These are phyloP conservation scores for Penicilliopsis zonata DNA, from an alignment of 495 filamentous ascomycete genomes.

Conservation along the genomic window DNA sequence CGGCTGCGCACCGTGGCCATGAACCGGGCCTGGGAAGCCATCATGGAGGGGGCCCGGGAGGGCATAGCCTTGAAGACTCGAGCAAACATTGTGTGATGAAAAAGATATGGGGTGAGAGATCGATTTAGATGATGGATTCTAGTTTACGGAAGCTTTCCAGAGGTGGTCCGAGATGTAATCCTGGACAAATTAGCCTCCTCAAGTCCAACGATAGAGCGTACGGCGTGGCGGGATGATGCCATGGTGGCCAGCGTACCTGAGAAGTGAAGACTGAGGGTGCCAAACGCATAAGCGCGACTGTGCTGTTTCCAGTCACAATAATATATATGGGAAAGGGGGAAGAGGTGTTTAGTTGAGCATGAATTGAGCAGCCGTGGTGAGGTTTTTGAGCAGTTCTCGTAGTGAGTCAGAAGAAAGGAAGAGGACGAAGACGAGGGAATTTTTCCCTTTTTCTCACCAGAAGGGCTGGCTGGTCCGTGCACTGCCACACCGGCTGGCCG, in stretches of 20 bases:
- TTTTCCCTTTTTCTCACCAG: slow-evolving; percentile 19
- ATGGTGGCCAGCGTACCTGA: slow-evolving; percentile 54
- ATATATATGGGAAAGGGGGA: slow-evolving; percentile 5
- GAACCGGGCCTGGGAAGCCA: slow-evolving; percentile 43
- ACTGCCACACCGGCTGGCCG: neutral
- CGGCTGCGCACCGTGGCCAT: slow-evolving; percentile 62
- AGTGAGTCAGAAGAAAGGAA: slow-evolving; percentile 6
- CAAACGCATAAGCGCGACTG: slow-evolving; percentile 84
- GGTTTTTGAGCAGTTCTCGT: slow-evolving; percentile 5
- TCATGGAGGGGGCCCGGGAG: slow-evolving; percentile 39
- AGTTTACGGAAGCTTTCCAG: slow-evolving; percentile 88
- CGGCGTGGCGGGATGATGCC: slow-evolving; percentile 1
- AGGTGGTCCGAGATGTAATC: slow-evolving; percentile 99
- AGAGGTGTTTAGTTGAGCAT: slow-evolving; percentile 19
- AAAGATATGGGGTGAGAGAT: slow-evolving; percentile 9
- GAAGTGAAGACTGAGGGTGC: slow-evolving; percentile 89
- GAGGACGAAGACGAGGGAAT: slow-evolving; percentile 10
- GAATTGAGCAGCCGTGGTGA: slow-evolving; percentile 2
- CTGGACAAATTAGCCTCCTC: slow-evolving; percentile 34
- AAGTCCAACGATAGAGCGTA: neutral
- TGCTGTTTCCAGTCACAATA: slow-evolving; percentile 28
- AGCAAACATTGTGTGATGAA: slow-evolving; percentile 49
- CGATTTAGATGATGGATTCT: slow-evolving; percentile 27
- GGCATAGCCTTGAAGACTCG: slow-evolving; percentile 48
- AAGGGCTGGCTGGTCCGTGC: neutral